A percentile compares a stretch with the other conserved stretches of the same genome.
Conservation (phyloP, 106 monocot species). For the Acanthochlamys bracteata region DNA sequence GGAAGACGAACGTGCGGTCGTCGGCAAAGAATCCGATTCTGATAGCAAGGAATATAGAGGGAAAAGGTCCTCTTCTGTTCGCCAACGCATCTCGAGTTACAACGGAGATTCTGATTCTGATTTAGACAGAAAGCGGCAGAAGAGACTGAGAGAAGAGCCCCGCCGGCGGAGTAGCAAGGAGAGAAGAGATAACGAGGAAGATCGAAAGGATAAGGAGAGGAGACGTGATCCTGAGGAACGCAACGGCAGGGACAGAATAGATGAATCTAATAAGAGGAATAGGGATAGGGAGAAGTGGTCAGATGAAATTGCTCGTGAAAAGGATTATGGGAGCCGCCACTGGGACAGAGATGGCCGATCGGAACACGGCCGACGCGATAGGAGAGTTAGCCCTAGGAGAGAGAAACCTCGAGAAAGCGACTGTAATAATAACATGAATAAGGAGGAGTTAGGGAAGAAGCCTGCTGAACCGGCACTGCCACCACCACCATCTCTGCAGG, state of each 20-base stretch:
- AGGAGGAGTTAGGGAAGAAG: slow-evolving; percentile 13
- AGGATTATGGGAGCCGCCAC: neutral
- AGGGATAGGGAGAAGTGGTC: neutral
- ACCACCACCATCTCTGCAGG: slow-evolving; percentile 22
- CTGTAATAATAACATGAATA: neutral
- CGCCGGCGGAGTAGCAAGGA: neutral
- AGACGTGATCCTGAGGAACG: neutral
- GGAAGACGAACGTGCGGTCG: no score
- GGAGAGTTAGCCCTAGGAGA: neutral
- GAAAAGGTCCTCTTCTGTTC: no score
- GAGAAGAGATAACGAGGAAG: neutral
- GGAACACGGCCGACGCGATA: neutral
- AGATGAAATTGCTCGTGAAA: neutral
- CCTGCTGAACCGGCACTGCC: slow-evolving; percentile 10
- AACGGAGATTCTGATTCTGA: no score
- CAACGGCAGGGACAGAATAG: neutral
- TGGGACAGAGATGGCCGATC: no score
- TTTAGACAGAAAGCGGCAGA: no score
- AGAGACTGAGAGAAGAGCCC: neutral
- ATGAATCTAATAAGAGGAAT: neutral
- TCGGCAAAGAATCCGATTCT: no score
- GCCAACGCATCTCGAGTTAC: no score
- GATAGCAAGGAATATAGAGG: no score
- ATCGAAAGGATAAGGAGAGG: neutral
- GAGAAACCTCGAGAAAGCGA: neutral